A percentile compares a stretch with the other conserved stretches of the same genome.
phyloP scores from a whole-genome alignment of 192 early-diverging fungal species.

The Coemansia sp. region DNA sequence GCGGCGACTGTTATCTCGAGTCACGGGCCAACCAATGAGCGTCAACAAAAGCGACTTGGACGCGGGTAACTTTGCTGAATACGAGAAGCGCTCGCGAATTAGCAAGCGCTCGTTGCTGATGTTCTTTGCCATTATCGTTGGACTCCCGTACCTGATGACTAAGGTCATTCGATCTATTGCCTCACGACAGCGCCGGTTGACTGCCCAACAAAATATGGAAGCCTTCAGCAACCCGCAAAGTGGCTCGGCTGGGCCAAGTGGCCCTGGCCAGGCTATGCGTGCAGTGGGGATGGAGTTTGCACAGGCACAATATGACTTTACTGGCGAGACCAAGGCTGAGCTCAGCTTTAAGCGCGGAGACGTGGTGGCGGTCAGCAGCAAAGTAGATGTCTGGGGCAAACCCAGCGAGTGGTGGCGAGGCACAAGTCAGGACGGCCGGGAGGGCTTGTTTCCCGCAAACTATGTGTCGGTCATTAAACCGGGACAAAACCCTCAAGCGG shows the following conservation, averaged over 20 bases:
- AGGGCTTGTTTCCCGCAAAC: constrained; percentile 89
- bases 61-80: constrained; percentile 70
- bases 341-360: constrained; percentile 83
- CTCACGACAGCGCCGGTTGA: constrained; percentile 45
- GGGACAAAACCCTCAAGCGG: constrained; percentile 62
- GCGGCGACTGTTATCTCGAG: constrained; percentile 62
- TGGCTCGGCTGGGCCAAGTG: constrained; percentile 28
- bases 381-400: constrained; percentile 73
- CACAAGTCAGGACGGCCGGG: constrained; percentile 70
- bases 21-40: constrained; percentile 64
- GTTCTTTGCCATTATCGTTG: constrained; percentile 83
- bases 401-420: constrained; percentile 92
- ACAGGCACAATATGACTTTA: constrained; percentile 85
- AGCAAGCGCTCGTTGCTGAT: constrained; percentile 74
- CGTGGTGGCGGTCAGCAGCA: constrained; percentile 83
- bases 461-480: constrained; percentile 81
- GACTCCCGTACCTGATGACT: constrained; percentile 89
- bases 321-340: constrained; percentile 71
- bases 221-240: background rate
- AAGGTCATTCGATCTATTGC: constrained; percentile 79
- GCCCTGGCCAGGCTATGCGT: constrained; percentile 33
- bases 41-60: constrained; percentile 74
- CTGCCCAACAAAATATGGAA: constrained; percentile 27
- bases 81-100: constrained; percentile 63
- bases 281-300: constrained; percentile 77